Evolutionary conservation across 2,329 filamentous ascomycete species (phyloP).

Genomic region (Phialocephala subalpina): DNA sequence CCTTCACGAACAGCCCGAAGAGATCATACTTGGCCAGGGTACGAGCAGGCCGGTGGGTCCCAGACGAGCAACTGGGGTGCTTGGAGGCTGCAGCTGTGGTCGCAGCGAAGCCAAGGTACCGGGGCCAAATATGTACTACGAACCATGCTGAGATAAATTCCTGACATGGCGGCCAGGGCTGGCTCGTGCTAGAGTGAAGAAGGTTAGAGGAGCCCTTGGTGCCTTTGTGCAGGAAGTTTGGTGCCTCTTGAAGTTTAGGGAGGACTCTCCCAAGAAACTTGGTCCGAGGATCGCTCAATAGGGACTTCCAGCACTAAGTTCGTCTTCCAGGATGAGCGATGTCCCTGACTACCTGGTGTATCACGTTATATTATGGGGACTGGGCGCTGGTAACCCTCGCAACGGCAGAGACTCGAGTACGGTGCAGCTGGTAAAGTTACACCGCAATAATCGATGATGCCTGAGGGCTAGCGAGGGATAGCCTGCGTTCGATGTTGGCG

Average conservation of each 20-base stretch:
- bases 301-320: background rate
- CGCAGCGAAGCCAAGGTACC: constrained; percentile 29
- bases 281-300: background rate
- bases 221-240: background rate
- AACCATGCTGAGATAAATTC: constrained; percentile 20
- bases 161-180: constrained; percentile 24
- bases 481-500: background rate
- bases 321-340: constrained; percentile 16
- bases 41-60: constrained; percentile 1
- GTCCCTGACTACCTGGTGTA: constrained; percentile 35
- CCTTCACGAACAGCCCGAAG: constrained; percentile 26
- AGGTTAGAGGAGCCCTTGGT: constrained; percentile 13
- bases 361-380: constrained; percentile 36
- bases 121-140: constrained; percentile 27
- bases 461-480: background rate
- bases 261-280: constrained; percentile 25
- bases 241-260: background rate
- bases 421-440: background rate
- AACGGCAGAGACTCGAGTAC: background rate
- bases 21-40: constrained; percentile 30
- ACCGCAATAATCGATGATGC: background rate
- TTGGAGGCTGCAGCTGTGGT: constrained; percentile 31
- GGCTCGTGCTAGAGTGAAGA: constrained; percentile 1
- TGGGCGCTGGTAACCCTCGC: constrained; percentile 5
- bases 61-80: constrained; percentile 32